Evolutionary conservation across 257 asterid genomes (phyloP).

Genomic region (Catharanthus roseus): DNA sequence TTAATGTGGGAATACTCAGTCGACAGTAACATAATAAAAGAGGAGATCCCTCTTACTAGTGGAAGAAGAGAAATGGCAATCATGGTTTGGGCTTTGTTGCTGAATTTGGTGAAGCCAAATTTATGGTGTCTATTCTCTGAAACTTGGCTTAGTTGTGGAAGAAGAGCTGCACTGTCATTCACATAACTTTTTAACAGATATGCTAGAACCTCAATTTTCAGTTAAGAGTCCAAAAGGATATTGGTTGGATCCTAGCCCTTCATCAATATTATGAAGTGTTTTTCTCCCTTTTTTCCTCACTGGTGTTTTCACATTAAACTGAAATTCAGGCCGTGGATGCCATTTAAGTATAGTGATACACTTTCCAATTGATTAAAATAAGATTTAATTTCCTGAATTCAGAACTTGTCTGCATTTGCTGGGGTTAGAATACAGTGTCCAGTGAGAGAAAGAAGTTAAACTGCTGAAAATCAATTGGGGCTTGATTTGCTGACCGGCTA

Average conservation of each 20-base stretch:
- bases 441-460: not conserved
- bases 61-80: not conserved
- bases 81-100: not conserved
- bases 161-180: too few species aligned
- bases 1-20: not conserved
- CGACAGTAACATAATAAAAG: not conserved
- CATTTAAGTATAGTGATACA: not conserved
- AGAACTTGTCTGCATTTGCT: not conserved
- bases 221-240: too few species aligned
- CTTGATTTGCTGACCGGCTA: not conserved
- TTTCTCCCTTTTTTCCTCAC: not conserved
- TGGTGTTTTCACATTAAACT: not conserved
- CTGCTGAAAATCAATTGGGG: not conserved
- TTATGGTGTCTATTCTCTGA: not conserved
- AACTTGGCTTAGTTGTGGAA: not conserved
- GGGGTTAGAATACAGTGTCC: not conserved
- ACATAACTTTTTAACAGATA: too few species aligned
- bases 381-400: not conserved
- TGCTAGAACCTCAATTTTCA: too few species aligned
- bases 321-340: not conserved
- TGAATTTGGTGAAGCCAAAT: not conserved
- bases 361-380: not conserved
- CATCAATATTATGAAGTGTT: not conserved
- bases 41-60: not conserved
- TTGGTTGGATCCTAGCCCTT: too few species aligned